Base-by-base conservation (phyloP, 139 green algal genomes). In the Zygnema circumcarinatum region DNA sequence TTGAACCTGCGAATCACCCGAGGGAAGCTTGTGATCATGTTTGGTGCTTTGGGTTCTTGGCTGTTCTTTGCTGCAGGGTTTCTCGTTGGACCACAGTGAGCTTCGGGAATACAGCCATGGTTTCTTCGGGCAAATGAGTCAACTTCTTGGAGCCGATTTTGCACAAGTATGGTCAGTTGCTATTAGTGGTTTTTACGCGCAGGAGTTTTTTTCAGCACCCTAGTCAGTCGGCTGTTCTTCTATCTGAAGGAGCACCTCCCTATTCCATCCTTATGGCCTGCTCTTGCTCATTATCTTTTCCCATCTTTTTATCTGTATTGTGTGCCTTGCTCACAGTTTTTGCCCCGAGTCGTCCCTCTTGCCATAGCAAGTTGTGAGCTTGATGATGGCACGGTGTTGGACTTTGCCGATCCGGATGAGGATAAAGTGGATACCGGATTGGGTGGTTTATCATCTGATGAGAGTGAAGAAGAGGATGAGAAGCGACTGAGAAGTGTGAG, bases 101-200 rank as follows among this genome's bases (percentile, higher is more conserved):
- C 88, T 97, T 83, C 89, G 93, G 1, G 95, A 97, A 81, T 96
- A 96, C 83, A 92, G 85, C 0, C 94, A 97, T 85, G 84, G 82
- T 72, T 87, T 95, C 80, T 95, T 95, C 54, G 87, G 81, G 31
- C 74, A 86, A 52, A 67, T 92, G 0, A 89, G 90, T 0, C 40
- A 82, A 29, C 25, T 88, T 2, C 81, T 94, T 33, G 83, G 73
- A 0, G 88, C 85, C 1, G 90, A 92, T 3, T 96, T 96, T 56
- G 35, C 35, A 32, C 81, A 79, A 2, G 86, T 90, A 56, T 72
- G 53, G n/a, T n/a, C n/a, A n/a, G n/a, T n/a, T n/a, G n/a, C n/a
- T n/a, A n/a, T n/a, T n/a, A n/a, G n/a, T n/a, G n/a, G n/a, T n/a
- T n/a, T n/a, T n/a, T n/a, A n/a, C n/a, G n/a, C n/a, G n/a, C n/a